Base-by-base conservation (phyloP, 169 alveolate genomes). In the Eimeria acervulina region DNA sequence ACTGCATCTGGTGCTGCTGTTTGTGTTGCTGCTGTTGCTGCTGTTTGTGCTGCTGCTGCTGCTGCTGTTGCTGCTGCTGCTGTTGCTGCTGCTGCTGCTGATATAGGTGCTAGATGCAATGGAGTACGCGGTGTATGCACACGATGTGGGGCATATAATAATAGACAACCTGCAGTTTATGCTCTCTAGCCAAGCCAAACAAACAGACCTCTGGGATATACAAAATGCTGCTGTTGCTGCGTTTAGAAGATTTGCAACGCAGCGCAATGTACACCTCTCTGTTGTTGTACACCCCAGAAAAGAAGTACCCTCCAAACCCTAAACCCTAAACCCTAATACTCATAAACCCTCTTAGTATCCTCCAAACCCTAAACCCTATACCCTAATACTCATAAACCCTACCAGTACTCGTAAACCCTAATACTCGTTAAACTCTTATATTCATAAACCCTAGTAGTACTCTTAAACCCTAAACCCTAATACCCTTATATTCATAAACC, bases 201-300 rank as follows among this genome's bases (percentile, higher is more conserved):
- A 98, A 47, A 13, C 12, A 8, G 97, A 98, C 26, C 96, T 98
- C 44, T 99, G 99, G 97, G 99, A 99, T 68, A 88, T 98, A 42
- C 99, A 99, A 96, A 99, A 99, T 90, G 96, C 97, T 40, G 99
- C 99, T 8, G 98, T 98, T 8, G 98, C 98, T 81, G 97, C 97
- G 95, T 98, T 99, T 83, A 90, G 99, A 80, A 94, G 98, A 28
- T 98, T 99, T 78, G 98, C 99, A 36, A 98, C 99, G 26, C 97
- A 98, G 51, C 97, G 97, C 76, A 98, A 98, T 76, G 99, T 98
- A 1, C 99, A 99, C 96, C 93, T 99, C 42, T 98, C 99, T 8
- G 93, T 99, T 59, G 99, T 99, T 33, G 99, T 99, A 52, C 99
- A 99, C 97, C 99, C 99, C 28, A 98, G 99, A 90, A 99, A 99